Percentiles rank a stretch among this genome's conserved stretches.
These are phyloP conservation scores for Dothidotthia symphoricarpi DNA, from an alignment of 2,329 filamentous ascomycete genomes.

Conservation along the genomic window DNA sequence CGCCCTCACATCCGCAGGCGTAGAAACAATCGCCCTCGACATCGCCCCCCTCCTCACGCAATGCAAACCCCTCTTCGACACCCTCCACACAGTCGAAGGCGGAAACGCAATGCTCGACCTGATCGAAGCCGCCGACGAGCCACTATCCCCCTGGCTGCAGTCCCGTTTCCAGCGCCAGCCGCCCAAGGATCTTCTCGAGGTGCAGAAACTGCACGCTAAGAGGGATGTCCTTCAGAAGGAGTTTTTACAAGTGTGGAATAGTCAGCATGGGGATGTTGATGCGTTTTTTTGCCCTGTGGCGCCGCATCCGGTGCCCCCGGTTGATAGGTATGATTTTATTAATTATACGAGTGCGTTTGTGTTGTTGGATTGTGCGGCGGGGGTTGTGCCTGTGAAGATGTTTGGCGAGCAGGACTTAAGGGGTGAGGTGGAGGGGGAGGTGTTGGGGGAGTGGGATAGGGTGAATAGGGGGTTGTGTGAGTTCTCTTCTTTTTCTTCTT, in stretches of 20 bases:
- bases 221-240: slow-evolving; percentile 54
- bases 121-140: slow-evolving; percentile 56
- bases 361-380: slow-evolving; percentile 62
- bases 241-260: slow-evolving; percentile 58
- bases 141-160: slow-evolving; percentile 60
- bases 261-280: slow-evolving; percentile 51
- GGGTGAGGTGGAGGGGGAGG: slow-evolving; percentile 45
- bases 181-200: slow-evolving; percentile 48
- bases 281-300: slow-evolving; percentile 63
- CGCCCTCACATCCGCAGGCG: slow-evolving; percentile 37
- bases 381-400: slow-evolving; percentile 54
- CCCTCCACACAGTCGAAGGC: slow-evolving; percentile 60
- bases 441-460: slow-evolving; percentile 59
- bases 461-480: slow-evolving; percentile 58
- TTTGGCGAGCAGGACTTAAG: slow-evolving; percentile 53
- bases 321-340: slow-evolving; percentile 62
- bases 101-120: slow-evolving; percentile 56
- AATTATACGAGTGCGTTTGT: slow-evolving; percentile 63
- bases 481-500: slow-evolving; percentile 23
- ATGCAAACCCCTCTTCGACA: slow-evolving; percentile 57
- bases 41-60: slow-evolving; percentile 54
- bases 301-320: slow-evolving; percentile 61
- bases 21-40: slow-evolving; percentile 61
- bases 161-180: slow-evolving; percentile 52
- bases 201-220: slow-evolving; percentile 55